Conservation (phyloP, 2,329 filamentous ascomycete species). For the Dichotomopilus funicola region DNA sequence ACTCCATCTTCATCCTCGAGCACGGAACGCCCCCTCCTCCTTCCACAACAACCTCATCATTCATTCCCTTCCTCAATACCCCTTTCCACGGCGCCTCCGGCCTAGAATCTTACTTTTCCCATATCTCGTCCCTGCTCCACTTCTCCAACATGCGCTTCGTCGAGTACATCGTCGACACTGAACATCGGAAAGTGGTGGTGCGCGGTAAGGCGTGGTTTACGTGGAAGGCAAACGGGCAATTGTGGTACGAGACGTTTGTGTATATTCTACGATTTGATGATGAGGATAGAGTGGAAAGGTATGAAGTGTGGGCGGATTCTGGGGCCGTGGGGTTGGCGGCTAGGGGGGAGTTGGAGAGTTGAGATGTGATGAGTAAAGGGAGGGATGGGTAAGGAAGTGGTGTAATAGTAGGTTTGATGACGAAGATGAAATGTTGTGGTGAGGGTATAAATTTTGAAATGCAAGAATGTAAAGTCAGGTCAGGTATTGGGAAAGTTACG, state of each 20-base stretch:
- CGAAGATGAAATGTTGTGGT: not conserved
- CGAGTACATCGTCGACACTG: constrained; percentile 25
- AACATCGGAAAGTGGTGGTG: constrained; percentile 25
- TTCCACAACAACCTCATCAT: too few species aligned
- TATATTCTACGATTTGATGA: constrained; percentile 30
- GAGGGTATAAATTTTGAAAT: not conserved
- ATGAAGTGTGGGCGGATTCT: constrained; percentile 35
- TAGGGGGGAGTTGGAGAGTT: constrained; percentile 40
- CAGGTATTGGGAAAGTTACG: not conserved
- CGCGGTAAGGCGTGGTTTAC: constrained; percentile 30
- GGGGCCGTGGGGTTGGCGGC: constrained; percentile 42
- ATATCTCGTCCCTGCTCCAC: constrained; percentile 21
- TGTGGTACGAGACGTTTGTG: constrained; percentile 32
- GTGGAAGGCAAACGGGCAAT: constrained; percentile 28
- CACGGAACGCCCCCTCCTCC: constrained; percentile 28
- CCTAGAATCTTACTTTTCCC: constrained; percentile 26
- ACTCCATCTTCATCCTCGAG: constrained; percentile 26
- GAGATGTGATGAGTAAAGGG: too few species aligned
- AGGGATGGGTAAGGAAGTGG: too few species aligned
- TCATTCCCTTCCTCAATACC: constrained; percentile 32
- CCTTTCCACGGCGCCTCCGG: constrained; percentile 28
- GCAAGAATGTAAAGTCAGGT: too few species aligned
- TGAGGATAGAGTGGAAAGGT: constrained; percentile 24
- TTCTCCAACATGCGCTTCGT: constrained; percentile 29
- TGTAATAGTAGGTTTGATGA: too few species aligned